Evolutionary conservation across 306 rosid species (phyloP), one percentile per base, ranked within the genome.

Genomic region (Lotus japonicus): DNA sequence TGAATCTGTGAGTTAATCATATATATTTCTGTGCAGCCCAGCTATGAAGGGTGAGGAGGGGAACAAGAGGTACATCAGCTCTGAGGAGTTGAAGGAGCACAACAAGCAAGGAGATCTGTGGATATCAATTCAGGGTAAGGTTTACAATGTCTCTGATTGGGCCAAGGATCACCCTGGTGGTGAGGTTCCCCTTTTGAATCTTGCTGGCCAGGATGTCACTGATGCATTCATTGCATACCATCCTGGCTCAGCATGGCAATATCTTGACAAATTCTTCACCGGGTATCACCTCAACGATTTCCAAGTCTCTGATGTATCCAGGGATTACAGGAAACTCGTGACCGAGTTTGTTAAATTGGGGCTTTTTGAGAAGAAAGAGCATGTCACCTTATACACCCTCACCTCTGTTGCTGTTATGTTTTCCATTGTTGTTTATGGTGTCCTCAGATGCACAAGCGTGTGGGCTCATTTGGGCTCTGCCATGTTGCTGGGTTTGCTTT

Each of bases 141-240:
- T 90, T 51, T 90, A 87, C 72, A 61, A 90, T 48, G 96, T 90
- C 39, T 46, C 91, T 9, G 77, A 82, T 43, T 90, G 96, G 96
- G 80, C 75, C 0, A 69, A 83, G 31, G 69, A 58, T 6, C 96
- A 90, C 33, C 96, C 96, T 9, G 96, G 95, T 18, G 96, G 96
- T 1, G 94, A 87, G 6, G 49, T 70, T 9, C 85, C 82, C 0
- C 3, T 89, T 7, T 44, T 82, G 69, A 90, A 43, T 31, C 84
- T 90, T 15, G 89, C 95, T 8, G 96, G 95, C 18, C 87, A 87
- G 11, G 95, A 90, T 51, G 94, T 81, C 7, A 90, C 95, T 0
- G 95, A 90, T 49, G 95, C 91, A 16, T 90, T 90, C 68, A 67
- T 87, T 0, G 96, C 96, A 0, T 87, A 83, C 71, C 96, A 90